Conservation (phyloP, 2,329 filamentous ascomycete species). For the Cladosporium oxysporum region DNA sequence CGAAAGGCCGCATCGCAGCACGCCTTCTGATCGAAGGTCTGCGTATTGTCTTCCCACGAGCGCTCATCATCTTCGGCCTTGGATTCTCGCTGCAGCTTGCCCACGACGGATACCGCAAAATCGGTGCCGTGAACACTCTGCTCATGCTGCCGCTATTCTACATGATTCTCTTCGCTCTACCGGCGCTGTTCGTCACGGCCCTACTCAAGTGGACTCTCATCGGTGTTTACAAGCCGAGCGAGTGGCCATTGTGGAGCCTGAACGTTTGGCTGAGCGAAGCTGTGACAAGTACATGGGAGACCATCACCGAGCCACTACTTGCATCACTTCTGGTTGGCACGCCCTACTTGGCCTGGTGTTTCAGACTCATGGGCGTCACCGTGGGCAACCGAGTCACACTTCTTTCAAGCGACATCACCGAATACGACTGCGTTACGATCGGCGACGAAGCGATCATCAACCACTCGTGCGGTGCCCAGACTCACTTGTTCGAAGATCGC, state of each 20-base stretch:
- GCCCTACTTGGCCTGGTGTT: conserved; percentile 29
- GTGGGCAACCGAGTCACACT: conserved; percentile 27
- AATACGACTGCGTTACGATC: conserved; percentile 30
- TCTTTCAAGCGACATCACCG: conserved; percentile 27
- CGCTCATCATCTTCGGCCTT: conserved; percentile 31
- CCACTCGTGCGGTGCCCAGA: conserved; percentile 26
- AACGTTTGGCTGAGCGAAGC: conserved; percentile 31
- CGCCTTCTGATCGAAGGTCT: conserved; percentile 29
- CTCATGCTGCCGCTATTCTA: conserved; percentile 32
- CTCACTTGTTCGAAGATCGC: conserved; percentile 31
- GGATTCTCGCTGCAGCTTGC: conserved; percentile 28
- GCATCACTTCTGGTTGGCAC: conserved; percentile 27
- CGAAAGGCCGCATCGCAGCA: conserved; percentile 25
- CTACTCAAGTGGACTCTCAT: conserved; percentile 31
- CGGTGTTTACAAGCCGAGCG: conserved; percentile 26
- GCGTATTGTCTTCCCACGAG: conserved; percentile 31
- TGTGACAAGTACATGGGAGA: conserved; percentile 30
- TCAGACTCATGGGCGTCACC: conserved; percentile 29
- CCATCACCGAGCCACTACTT: conserved; percentile 24
- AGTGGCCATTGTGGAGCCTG: conserved; percentile 32
- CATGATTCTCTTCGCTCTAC: conserved; percentile 29
- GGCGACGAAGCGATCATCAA: conserved; percentile 30
- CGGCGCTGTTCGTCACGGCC: conserved; percentile 24
- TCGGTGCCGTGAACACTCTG: conserved; percentile 30
- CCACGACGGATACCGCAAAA: conserved; percentile 26